Base-by-base conservation (phyloP, 148 eudicot species). In the Rhododendron ferrugineum region DNA sequence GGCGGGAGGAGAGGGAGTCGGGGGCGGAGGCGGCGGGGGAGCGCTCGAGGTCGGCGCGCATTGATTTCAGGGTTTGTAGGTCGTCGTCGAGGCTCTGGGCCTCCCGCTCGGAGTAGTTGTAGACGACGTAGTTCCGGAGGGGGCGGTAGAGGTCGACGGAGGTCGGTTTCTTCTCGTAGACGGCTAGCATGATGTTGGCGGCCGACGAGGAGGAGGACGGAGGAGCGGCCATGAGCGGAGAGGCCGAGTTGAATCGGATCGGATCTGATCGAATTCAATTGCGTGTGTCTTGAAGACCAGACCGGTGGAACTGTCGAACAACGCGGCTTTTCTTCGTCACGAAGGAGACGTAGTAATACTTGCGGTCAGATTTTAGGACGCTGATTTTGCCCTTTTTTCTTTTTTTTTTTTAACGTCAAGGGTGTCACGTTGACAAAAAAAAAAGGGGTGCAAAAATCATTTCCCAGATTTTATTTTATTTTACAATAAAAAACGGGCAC, bases 51-150 rank as follows among this genome's bases (percentile, higher is more conserved):
- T 91, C 92, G 83, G 93, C 52, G 9, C 99, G 96, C 70, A 92
- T 89, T 5, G 89, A 86, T 30, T 97, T 97, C 36, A 95, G 87
- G 90, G 99, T 94, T 84, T 97, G 90, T 89, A 97, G 96, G 85
- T 97, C 99, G 89, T 97, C 98, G 37, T 97, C 99, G 77, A 97
- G 89, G 86, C 86, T 89, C 81, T 94, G 98, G 3, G 98, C 98
- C 77, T 95, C 93, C 84, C 94, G 98, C 49, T 97, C 98, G 52
- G 98, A 95, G 92, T 97, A 97, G 49, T 91, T 91, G 88, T 85
- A 86, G 85, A 85, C 93, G 82, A 97, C 91, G 94, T 91, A 94
- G 87, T 97, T 94, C 81, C 99, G 98, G 0, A 97, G 84, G 5
- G 99, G 99, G 20, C 99, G 94, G 88, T 95, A 97, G 72, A 97